Base-by-base conservation (phyloP, 257 asterid genomes). In the Linderniella brevidens region DNA sequence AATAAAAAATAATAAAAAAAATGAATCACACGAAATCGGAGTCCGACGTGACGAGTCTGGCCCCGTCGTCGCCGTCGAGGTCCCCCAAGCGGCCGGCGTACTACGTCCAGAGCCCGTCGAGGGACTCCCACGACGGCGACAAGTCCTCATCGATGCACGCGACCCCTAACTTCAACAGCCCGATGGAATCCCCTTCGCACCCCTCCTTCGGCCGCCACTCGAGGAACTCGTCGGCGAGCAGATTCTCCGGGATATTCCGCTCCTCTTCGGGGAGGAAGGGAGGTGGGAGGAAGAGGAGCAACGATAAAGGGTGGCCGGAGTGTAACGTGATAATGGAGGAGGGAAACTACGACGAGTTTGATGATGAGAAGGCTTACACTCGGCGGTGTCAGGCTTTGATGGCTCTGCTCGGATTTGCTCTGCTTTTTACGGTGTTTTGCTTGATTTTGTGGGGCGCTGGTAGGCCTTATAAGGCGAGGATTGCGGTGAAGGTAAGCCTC, bases 231-330 rank as follows among this genome's bases (percentile, higher is more conserved):
- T 88, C 95, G 9, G 81, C 87, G 40, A 88, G 95, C 60, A 54
- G 90, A 10, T 88, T 88, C 69, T 88, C 95, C 6, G 98, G 98
- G 19, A 84, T 88, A n/a, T 88, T 88, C 61, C 62, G 90, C 61
- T 88, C 98, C 4, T 68, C 95, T 0, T 88, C 98, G 0, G 95
- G 95, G 32, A 64, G 94, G 49, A 84, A 88, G 52, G 64, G 66
- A 11, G 71, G 76, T 48, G 69, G 74, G 50, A 66, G 95, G 48
- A 84, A 76, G 43, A 71, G 80, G 54, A 2, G 4, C 4, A 88
- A 84, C 49, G 95, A 88, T 4, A 88, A 88, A 63, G 98, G 95
- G 13, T 88, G 98, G 98, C 95, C 94, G 9, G 95, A 88, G 66
- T 88, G 98, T 46, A 59, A 80, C 64, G 98, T 88, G 60, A 84